Evolutionary conservation across 139 green algal genomes (phyloP), one percentile per base, ranked within the genome.

Genomic region (Medakamo hakoo): DNA sequence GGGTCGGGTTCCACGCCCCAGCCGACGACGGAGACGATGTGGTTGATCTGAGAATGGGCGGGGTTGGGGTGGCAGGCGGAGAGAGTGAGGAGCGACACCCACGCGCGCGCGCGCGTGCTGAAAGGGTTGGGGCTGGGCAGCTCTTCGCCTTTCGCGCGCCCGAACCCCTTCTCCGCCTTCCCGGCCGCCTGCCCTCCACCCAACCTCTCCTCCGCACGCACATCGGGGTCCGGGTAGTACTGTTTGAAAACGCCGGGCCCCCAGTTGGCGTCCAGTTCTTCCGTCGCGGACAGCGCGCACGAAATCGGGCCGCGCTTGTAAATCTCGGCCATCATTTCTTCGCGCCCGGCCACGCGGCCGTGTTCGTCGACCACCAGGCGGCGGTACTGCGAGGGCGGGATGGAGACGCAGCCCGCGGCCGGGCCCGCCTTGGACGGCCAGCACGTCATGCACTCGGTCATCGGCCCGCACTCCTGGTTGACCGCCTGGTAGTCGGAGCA

Each of bases 301-400:
- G 72, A 70, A 65, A 94, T 87, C 64, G 86, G 86, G 2, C 86
- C 86, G 3, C 83, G 73, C 24, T 66, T 49, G 4, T 69, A 73
- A 60, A 94, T 86, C 79, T 94, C 86, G 1, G 78, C 78, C 80
- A 83, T 92, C 74, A 92, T 89, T 1, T 72, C 58, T 4, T 75
- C 55, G 20, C 71, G 55, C 24, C 73, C 75, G 24, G 60, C 25
- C 25, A 89, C 59, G n/a, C 65, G 66, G 58, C 86, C 86, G 73
- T 90, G 75, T 68, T 88, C 72, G 0, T 49, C 59, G n/a, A 78
- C 62, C 22, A 58, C 57, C 63, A 68, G 63, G 63, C 40, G 40
- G 9, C 16, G 9, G 70, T 88, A 81, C 21, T 78, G 28, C 20
- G 68, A 65, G 27, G 84, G 26, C 1, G 81, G 65, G n/a, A 55